Percentiles rank a stretch among this genome's conserved stretches.
These are phyloP conservation scores for Prunus armeniaca DNA, from an alignment of 306 rosid species.

Conservation along the genomic window DNA sequence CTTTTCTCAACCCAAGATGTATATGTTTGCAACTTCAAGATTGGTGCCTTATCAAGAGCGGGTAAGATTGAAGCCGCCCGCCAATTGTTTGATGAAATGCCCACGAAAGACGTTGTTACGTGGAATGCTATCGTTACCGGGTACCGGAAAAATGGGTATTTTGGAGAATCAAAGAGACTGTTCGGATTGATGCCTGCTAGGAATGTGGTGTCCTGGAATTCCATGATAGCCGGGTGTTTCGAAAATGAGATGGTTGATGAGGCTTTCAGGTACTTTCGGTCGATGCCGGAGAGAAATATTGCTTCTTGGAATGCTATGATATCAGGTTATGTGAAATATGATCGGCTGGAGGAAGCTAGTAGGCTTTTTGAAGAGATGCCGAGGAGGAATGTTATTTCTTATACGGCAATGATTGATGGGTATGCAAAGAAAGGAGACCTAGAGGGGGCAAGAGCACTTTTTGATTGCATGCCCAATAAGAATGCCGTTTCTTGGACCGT, in stretches of 20 bases:
- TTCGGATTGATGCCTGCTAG: slow-evolving; percentile 41
- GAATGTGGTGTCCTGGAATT: slow-evolving; percentile 54
- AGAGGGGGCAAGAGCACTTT: slow-evolving; percentile 40
- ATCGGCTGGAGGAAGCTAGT: slow-evolving; percentile 43
- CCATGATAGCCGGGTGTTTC: slow-evolving; percentile 43
- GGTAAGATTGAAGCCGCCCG: slow-evolving; percentile 35
- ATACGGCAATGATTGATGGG: slow-evolving; percentile 49
- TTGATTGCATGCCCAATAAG: slow-evolving; percentile 38
- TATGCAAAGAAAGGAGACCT: slow-evolving; percentile 39
- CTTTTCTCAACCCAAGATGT: slow-evolving; percentile 28
- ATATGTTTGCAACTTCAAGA: slow-evolving; percentile 33
- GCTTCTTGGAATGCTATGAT: slow-evolving; percentile 53
- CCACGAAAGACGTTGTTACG: slow-evolving; percentile 36
- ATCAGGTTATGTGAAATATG: slow-evolving; percentile 37
- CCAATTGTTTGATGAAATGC: slow-evolving; percentile 48
- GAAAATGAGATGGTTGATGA: slow-evolving; percentile 42
- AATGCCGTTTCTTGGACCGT: slow-evolving; percentile 50
- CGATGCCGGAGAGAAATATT: slow-evolving; percentile 36
- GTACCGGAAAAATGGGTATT: slow-evolving; percentile 42
- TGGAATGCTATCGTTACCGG: slow-evolving; percentile 55
- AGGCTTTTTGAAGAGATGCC: slow-evolving; percentile 48
- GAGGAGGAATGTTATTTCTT: slow-evolving; percentile 41
- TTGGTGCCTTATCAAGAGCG: slow-evolving; percentile 23
- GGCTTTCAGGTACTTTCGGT: slow-evolving; percentile 32
- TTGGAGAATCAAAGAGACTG: slow-evolving; percentile 20